Percentiles rank a stretch among this genome's conserved stretches.
Evolutionary conservation across 2,329 filamentous ascomycete species (phyloP).

Genomic region (Cyphellophora attinorum): DNA sequence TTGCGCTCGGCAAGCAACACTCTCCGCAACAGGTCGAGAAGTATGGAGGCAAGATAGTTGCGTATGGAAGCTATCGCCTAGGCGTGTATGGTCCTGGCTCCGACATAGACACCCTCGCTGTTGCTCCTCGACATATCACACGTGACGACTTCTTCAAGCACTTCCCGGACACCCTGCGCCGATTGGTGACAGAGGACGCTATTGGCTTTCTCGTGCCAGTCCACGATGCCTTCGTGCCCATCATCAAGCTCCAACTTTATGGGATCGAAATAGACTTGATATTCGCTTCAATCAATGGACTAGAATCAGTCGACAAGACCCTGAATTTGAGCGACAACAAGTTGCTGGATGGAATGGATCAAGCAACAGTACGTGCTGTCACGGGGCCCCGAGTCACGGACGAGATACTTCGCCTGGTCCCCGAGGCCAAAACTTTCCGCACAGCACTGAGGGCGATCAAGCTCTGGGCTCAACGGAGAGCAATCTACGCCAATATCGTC

Average conservation of each 20-base stretch:
- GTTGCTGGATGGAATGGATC: slow-evolving; percentile 75
- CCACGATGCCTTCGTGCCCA: slow-evolving; percentile 84
- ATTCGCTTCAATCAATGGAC: slow-evolving; percentile 62
- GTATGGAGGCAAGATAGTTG: slow-evolving; percentile 86
- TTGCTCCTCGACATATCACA: slow-evolving; percentile 79
- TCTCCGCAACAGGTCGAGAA: slow-evolving; percentile 70
- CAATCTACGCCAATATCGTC: slow-evolving; percentile 91
- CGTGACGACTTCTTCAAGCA: slow-evolving; percentile 86
- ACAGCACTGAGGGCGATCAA: slow-evolving; percentile 87
- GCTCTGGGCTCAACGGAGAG: slow-evolving; percentile 84
- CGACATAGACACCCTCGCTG: slow-evolving; percentile 93
- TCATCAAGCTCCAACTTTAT: slow-evolving; percentile 90
- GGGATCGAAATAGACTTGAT: slow-evolving; percentile 94
- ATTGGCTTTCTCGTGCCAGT: slow-evolving; percentile 80
- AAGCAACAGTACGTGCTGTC: slow-evolving; percentile 75
- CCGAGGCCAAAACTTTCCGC: slow-evolving; percentile 81
- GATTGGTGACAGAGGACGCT: slow-evolving; percentile 66
- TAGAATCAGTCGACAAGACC: slow-evolving; percentile 62
- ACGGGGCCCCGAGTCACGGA: slow-evolving; percentile 94
- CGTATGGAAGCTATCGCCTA: slow-evolving; percentile 89
- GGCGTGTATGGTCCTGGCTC: slow-evolving; percentile 90
- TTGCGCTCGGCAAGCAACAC: slow-evolving; percentile 63
- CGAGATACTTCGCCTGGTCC: slow-evolving; percentile 80
- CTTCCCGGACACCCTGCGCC: slow-evolving; percentile 70
- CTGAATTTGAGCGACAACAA: slow-evolving; percentile 74